These are phyloP conservation scores for Colletotrichum acutatum DNA, from an alignment of 2,329 filamentous ascomycete genomes.

Conservation along the genomic window DNA sequence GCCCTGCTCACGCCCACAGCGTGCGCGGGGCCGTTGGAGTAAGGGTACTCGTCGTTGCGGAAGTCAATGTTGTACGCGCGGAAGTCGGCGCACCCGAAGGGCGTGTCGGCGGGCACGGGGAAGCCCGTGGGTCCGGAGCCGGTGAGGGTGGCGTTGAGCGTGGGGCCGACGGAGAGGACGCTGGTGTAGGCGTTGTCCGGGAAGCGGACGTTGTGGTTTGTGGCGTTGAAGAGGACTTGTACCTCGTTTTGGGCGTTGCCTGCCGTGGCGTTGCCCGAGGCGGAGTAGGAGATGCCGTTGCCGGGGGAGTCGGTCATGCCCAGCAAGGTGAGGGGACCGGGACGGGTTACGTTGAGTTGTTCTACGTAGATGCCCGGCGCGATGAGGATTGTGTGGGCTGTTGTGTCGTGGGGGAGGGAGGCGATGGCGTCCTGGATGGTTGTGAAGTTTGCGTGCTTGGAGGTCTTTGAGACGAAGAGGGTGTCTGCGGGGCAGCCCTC, in stretches of 20 bases:
- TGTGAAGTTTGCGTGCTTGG: slow-evolving; percentile 48
- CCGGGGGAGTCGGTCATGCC: slow-evolving; percentile 62
- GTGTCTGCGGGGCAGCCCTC: slow-evolving; percentile 52
- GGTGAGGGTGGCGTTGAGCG: slow-evolving; percentile 69
- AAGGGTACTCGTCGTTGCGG: slow-evolving; percentile 66
- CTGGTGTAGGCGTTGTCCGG: slow-evolving; percentile 72
- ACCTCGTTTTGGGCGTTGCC: slow-evolving; percentile 54
- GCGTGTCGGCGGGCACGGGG: slow-evolving; percentile 68
- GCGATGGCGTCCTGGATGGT: slow-evolving; percentile 54
- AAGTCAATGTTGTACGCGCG: slow-evolving; percentile 76
- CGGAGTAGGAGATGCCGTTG: slow-evolving; percentile 47
- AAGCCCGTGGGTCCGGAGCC: slow-evolving; percentile 72
- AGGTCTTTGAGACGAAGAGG: slow-evolving; percentile 52
- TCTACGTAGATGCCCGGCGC: slow-evolving; percentile 70
- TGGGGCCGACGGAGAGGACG: slow-evolving; percentile 72
- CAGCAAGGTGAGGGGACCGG: slow-evolving; percentile 69
- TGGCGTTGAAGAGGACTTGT: slow-evolving; percentile 67
- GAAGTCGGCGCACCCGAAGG: slow-evolving; percentile 72
- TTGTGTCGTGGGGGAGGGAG: slow-evolving; percentile 52
- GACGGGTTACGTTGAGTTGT: slow-evolving; percentile 73
- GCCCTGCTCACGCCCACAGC: slow-evolving; percentile 71
- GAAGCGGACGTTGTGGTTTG: slow-evolving; percentile 57
- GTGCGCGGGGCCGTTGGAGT: slow-evolving; percentile 65
- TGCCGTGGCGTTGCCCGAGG: slow-evolving; percentile 51
- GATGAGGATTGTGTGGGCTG: slow-evolving; percentile 66